A percentile compares a stretch with the other conserved stretches of the same genome.
Conservation (phyloP, 208 protist genomes). For the Wallacemonas sp. region DNA sequence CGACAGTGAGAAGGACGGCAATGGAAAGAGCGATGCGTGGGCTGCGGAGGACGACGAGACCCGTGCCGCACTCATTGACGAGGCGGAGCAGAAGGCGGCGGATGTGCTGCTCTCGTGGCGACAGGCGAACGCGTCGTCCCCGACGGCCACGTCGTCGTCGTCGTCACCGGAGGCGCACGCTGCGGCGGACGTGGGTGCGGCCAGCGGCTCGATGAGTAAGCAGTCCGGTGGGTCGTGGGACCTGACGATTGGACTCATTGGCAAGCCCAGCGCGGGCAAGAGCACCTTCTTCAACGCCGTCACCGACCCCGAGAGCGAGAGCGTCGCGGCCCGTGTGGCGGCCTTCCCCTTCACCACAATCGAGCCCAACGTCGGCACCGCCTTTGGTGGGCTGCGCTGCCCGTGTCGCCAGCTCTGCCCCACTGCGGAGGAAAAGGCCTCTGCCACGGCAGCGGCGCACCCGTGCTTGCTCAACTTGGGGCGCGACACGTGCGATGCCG, state of each 20-base stretch:
- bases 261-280: constrained; percentile 93
- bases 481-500: constrained; percentile 45
- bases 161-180: background rate
- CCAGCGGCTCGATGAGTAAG: constrained; percentile 1
- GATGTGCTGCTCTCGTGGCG: constrained; percentile 18
- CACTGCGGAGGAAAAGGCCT: background rate
- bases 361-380: constrained; percentile 86
- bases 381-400: constrained; percentile 65
- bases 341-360: constrained; percentile 96
- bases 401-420: constrained; percentile 45
- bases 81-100: constrained; percentile 34
- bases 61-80: constrained; percentile 33
- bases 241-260: constrained; percentile 92
- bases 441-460: background rate
- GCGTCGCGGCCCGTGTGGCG: constrained; percentile 82
- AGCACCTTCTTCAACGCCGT: constrained; percentile 95
- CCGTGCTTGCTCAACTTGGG: background rate
- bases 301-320: constrained; percentile 77
- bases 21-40: constrained; percentile 25
- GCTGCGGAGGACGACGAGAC: constrained; percentile 39
- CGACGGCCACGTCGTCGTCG: background rate
- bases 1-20: constrained; percentile 2
- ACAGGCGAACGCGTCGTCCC: background rate
- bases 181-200: too few relatives aligned
- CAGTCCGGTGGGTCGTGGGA: constrained; percentile 58